phyloP scores from a whole-genome alignment of 768 basidiomycete species.

The Amanita polypyramis region DNA sequence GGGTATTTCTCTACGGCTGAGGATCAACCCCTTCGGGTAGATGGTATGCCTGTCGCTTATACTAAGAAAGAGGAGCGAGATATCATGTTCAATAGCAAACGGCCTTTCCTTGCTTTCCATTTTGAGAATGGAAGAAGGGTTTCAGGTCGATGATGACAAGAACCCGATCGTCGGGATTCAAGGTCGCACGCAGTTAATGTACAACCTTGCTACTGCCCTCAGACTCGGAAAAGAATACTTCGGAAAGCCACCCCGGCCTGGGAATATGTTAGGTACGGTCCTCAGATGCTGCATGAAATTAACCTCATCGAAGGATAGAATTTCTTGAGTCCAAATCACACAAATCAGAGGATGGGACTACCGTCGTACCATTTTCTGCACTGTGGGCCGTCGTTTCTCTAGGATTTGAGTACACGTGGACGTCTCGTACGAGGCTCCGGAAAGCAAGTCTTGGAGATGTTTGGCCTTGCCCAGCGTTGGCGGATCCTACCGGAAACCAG shows the following conservation, averaged over 20 bases:
- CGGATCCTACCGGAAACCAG: slow-evolving; percentile 6
- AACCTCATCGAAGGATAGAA: slow-evolving; percentile 28
- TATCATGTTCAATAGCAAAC: slow-evolving; percentile 34
- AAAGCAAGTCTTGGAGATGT: slow-evolving; percentile 81
- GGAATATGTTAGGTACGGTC: slow-evolving; percentile 63
- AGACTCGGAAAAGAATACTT: slow-evolving; percentile 57
- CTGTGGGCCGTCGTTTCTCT: slow-evolving; percentile 80
- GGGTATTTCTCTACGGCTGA: slow-evolving; percentile 72
- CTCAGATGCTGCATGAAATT: not conserved
- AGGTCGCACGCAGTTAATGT: slow-evolving; percentile 71
- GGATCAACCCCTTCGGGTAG: slow-evolving; percentile 59
- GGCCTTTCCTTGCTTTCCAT: slow-evolving; percentile 58
- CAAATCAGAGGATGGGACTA: slow-evolving; percentile 23
- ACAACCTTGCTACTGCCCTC: slow-evolving; percentile 65
- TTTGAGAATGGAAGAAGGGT: slow-evolving; percentile 46
- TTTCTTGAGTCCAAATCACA: slow-evolving; percentile 54
- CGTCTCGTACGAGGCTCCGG: slow-evolving; percentile 58
- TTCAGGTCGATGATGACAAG: slow-evolving; percentile 59
- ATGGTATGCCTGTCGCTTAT: slow-evolving; percentile 41
- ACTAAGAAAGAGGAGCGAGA: not conserved
- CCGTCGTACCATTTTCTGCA: slow-evolving; percentile 55
- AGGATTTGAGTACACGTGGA: slow-evolving; percentile 86
- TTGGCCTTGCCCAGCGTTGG: slow-evolving; percentile 70
- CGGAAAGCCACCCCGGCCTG: slow-evolving; percentile 59
- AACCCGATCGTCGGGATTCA: slow-evolving; percentile 91